Conservation (phyloP, 2,329 filamentous ascomycete genomes). For the Aspergillus candidus region DNA sequence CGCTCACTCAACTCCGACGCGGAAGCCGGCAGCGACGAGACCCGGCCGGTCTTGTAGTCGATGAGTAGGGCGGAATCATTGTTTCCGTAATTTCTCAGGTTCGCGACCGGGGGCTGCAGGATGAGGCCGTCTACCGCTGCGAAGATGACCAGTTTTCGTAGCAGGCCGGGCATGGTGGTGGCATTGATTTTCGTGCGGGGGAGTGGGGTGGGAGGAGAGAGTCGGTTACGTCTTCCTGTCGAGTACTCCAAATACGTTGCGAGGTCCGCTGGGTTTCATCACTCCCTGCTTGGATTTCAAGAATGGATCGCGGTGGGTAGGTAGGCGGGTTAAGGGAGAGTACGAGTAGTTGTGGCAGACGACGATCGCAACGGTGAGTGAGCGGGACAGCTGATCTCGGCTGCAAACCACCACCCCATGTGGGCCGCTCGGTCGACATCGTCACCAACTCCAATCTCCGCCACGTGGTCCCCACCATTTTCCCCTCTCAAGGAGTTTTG, state of each 20-base stretch:
- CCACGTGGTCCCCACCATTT: not conserved
- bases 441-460: too few relatives aligned
- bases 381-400: too few relatives aligned
- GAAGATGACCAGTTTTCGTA: constrained; percentile 73
- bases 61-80: constrained; percentile 60
- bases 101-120: constrained; percentile 62
- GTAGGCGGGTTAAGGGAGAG: too few relatives aligned
- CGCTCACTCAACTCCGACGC: constrained; percentile 21
- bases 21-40: constrained; percentile 42
- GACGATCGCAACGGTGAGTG: too few relatives aligned
- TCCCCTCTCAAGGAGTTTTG: too few relatives aligned
- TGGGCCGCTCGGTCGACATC: too few relatives aligned
- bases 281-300: too few relatives aligned
- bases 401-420: too few relatives aligned
- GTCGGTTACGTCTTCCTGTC: not conserved
- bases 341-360: too few relatives aligned
- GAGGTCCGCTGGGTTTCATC: too few relatives aligned
- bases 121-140: constrained; percentile 78
- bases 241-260: not conserved
- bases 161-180: constrained; percentile 62
- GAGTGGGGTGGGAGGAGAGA: not conserved
- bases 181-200: constrained; percentile 7
- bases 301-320: too few relatives aligned
- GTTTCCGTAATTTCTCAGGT: constrained; percentile 39
- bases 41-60: constrained; percentile 57